Base-by-base conservation (phyloP, 164 flowering plant genomes). In the Nymphaea colorata region DNA sequence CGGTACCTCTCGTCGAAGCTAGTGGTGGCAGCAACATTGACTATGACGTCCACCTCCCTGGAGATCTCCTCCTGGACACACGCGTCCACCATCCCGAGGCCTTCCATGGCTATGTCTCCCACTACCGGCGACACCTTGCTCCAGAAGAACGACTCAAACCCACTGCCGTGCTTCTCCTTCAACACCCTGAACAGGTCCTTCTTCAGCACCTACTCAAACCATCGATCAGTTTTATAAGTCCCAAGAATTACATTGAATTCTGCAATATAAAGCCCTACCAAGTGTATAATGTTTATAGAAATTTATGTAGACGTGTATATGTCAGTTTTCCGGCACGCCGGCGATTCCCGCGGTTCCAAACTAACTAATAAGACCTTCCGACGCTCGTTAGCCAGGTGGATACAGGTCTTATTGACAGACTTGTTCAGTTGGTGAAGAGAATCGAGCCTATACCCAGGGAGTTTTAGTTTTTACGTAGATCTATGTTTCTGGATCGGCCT, bases 21-120 rank as follows among this genome's bases (percentile, higher is more conserved):
- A 59, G 85, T 82, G 0, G 85, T 82, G 16, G 95, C 95, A 75
- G 95, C 95, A 43, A 77, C 67, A 67, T 86, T 85, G 15, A 84
- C 68, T 6, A 88, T 74, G 14, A 80, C 16, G 7, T 86, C 83
- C 4, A 85, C 61, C 61, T 86, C 81, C 16, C 59, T 66, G 68
- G 73, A 74, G 73, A 86, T 69, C 47, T 80, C 79, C 61, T 82
- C 80, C 66, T 45, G 74, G 73, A 88, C 53, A 14, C 61, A 43
- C 7, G 79, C 64, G 64, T 81, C 83, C 43, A 76, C 53, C 8
- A 86, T 25, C 8, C 87, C 89, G 73, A 86, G 67, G 69, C 81
- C 69, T 17, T 79, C 82, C 51, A 3, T 44, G 47, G 82, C 42
- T 16, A 84, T 74, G 66, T 88, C 88, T 2, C 91, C 94, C 2